Evolutionary conservation across 306 rosid genomes (phyloP), one percentile per base, ranked within the genome.

Genomic region (Parietaria judaica): DNA sequence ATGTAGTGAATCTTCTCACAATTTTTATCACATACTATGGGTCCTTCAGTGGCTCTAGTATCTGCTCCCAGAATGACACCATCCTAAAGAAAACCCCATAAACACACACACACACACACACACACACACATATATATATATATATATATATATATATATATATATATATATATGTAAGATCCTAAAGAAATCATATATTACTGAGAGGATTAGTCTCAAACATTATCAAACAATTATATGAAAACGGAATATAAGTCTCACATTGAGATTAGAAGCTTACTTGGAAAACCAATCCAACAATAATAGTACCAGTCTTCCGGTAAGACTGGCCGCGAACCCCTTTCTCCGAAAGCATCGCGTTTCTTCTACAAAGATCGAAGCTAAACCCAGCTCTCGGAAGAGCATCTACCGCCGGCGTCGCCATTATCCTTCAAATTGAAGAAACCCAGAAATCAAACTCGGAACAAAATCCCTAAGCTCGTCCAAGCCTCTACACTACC

Each of bases 61-160:
- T 90, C 95, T 54, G 96, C 99, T 81, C 99, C 99, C 68, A 92
- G 99, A 79, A 92, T 82, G 65, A 92, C 85, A 39, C 99, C 99
- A 79, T 92, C 94, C 99, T 92, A 69, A 64, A 64, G 11, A 54
- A 64, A 48, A 60, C 23, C 58, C 49, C 14, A 44, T 34, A 56
- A 14, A 5, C 34, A 53, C 36, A n/a, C n/a, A n/a, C n/a, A n/a
- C n/a, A n/a, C n/a, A n/a, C n/a, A n/a, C n/a, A n/a, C n/a, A n/a
- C n/a, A n/a, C n/a, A n/a, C n/a, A n/a, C n/a, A n/a, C n/a, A n/a
- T n/a, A n/a, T n/a, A n/a, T n/a, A n/a, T n/a, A n/a, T n/a, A n/a
- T n/a, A n/a, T n/a, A n/a, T n/a, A n/a, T n/a, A n/a, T n/a, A n/a
- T n/a, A n/a, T n/a, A n/a, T n/a, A n/a, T n/a, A n/a, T n/a, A n/a